These are phyloP conservation scores for Krasilnikovozyma curviuscula DNA, from an alignment of 768 basidiomycete species.

Conservation along the genomic window DNA sequence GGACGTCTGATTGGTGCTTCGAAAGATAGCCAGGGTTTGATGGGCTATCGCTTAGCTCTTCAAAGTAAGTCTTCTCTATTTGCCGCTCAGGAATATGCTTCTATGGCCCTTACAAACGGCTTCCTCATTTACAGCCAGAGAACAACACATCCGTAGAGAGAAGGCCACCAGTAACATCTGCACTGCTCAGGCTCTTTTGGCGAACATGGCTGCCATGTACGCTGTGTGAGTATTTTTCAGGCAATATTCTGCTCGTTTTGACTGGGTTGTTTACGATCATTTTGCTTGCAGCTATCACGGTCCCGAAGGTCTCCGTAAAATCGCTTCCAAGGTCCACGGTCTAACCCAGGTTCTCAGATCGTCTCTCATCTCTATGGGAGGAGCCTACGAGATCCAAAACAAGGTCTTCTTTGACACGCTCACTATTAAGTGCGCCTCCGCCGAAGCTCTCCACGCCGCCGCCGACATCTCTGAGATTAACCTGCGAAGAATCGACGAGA, in stretches of 20 bases:
- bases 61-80: constrained; percentile 49
- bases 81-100: background rate
- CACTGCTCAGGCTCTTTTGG: constrained; percentile 89
- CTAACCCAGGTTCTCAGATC: constrained; percentile 58
- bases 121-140: constrained; percentile 42
- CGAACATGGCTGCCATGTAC: constrained; percentile 99
- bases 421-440: constrained; percentile 8
- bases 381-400: constrained; percentile 54
- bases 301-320: constrained; percentile 58
- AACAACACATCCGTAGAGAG: constrained; percentile 92
- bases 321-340: constrained; percentile 77
- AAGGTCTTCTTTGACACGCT: constrained; percentile 70
- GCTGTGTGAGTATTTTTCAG: too few relatives aligned
- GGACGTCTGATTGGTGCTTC: constrained; percentile 83
- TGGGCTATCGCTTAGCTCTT: constrained; percentile 76
- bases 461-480: constrained; percentile 9
- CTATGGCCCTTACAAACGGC: background rate
- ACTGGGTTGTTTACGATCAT: background rate
- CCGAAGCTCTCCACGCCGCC: constrained; percentile 1
- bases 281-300: constrained; percentile 74
- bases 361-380: constrained; percentile 38
- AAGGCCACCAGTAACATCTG: constrained; percentile 98
- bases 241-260: too few relatives aligned
- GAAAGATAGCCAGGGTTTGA: constrained; percentile 61
- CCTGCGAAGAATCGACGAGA: constrained; percentile 38